Percentiles rank a stretch among this genome's conserved stretches.
Evolutionary conservation across 202 grass and related monocot genomes (phyloP).

Genomic region (Dendrocalamus latiflorus): DNA sequence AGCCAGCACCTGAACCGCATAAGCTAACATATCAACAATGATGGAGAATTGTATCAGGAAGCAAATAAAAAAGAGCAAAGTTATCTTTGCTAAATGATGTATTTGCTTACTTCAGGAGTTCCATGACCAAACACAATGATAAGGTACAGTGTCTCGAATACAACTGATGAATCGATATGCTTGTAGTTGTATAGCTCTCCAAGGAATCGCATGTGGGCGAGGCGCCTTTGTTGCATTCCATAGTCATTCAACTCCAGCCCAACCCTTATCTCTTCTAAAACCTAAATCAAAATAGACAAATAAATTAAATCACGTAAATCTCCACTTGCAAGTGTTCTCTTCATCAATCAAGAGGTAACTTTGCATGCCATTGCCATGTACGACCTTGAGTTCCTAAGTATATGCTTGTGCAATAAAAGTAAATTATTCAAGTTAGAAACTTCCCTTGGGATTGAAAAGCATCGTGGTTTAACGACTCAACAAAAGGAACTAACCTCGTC

Average conservation of each 20-base stretch:
- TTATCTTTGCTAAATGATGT: too few relatives aligned
- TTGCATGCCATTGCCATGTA: not conserved
- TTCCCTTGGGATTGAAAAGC: not conserved
- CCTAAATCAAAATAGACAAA: slow-evolving; percentile 45
- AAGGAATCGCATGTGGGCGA: slow-evolving; percentile 89
- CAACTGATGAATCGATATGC: slow-evolving; percentile 90
- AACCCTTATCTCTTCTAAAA: slow-evolving; percentile 90
- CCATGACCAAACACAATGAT: too few relatives aligned
- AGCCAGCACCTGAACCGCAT: slow-evolving; percentile 27
- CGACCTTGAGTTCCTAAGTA: not conserved
- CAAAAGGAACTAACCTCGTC: slow-evolving; percentile 67
- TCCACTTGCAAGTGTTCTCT: not conserved
- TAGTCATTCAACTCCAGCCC: slow-evolving; percentile 95
- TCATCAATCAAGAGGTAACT: not conserved
- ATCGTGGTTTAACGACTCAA: not conserved
- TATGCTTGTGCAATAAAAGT: not conserved
- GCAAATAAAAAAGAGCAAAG: too few relatives aligned
- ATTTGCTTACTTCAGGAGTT: too few relatives aligned
- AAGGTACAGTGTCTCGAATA: too few relatives aligned
- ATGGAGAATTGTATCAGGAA: not conserved
- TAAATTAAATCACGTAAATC: slow-evolving; percentile 26
- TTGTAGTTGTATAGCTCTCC: slow-evolving; percentile 94
- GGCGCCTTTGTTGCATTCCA: slow-evolving; percentile 57
- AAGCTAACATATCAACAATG: slow-evolving; percentile 3
- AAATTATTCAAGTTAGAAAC: not conserved